These are phyloP conservation scores for Boletus pseudopeckii DNA, from an alignment of 768 basidiomycete species.

Conservation along the genomic window DNA sequence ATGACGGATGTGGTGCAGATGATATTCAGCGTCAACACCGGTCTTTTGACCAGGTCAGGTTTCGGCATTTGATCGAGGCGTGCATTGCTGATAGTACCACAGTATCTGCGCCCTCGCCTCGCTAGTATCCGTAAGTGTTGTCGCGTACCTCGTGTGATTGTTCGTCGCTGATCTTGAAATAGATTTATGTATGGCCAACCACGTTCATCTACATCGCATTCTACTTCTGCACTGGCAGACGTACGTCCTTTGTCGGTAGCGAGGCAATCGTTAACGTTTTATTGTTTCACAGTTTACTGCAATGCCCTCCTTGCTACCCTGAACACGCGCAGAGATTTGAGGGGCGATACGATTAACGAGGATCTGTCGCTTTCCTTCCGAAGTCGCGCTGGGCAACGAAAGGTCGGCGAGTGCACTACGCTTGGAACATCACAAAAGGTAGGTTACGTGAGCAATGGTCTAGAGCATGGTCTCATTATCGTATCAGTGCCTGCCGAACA, in stretches of 20 bases:
- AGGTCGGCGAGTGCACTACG: background rate
- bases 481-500: conserved; percentile 32
- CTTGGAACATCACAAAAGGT: conserved; percentile 5
- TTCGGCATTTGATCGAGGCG: background rate
- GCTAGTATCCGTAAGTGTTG: conserved; percentile 41
- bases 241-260: conserved; percentile 35
- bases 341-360: conserved; percentile 12
- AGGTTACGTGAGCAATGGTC: background rate
- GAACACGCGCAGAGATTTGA: conserved; percentile 51
- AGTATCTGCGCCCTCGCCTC: conserved; percentile 53
- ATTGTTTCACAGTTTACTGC: conserved; percentile 43
- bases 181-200: conserved; percentile 46
- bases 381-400: conserved; percentile 4
- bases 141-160: background rate
- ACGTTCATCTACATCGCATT: conserved; percentile 58
- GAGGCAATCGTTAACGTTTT: background rate
- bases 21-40: conserved; percentile 46
- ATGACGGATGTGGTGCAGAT: conserved; percentile 29
- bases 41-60: conserved; percentile 27
- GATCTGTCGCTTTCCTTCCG: conserved; percentile 16
- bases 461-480: background rate
- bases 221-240: conserved; percentile 56
- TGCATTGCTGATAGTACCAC: background rate
- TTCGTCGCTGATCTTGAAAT: background rate
- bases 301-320: conserved; percentile 59